Base-by-base conservation (phyloP, 345 rosid genomes). In the Erysimum cheiranthoides region DNA sequence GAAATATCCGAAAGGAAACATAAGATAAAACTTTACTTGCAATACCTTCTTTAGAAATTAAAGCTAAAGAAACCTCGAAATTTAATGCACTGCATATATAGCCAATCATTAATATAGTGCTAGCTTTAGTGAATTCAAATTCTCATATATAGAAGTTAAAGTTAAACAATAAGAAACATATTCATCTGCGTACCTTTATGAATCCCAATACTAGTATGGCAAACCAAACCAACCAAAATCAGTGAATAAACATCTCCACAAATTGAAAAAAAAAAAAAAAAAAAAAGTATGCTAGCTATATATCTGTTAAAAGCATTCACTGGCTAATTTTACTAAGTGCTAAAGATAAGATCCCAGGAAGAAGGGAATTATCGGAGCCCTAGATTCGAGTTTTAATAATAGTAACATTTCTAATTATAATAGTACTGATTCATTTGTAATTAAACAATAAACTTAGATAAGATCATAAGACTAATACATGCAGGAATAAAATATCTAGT, bases 1-100 rank as follows among this genome's bases (percentile, higher is more conserved):
- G 63, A 53, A 62, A 53, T 69, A 52, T 79, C 39, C 76, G 50
- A 36, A 77, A 12, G 30, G 3, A n/a, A 51, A 50, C 14, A 73
- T 61, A 61, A n/a, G 49, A 60, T 7, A 25, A 5, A 31, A 42
- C 14, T 4, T n/a, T n/a, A n/a, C n/a, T n/a, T n/a, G n/a, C n/a
- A n/a, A n/a, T n/a, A n/a, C n/a, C n/a, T n/a, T n/a, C n/a, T n/a
- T n/a, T n/a, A n/a, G n/a, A n/a, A n/a, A n/a, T n/a, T n/a, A n/a
- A n/a, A n/a, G n/a, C n/a, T n/a, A n/a, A n/a, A n/a, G n/a, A n/a
- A n/a, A n/a, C n/a, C 13, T 2, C 18, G 12, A 18, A 5, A 10
- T 32, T 14, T 6, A 10, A 35, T 35, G 35, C 43, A n/a, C n/a
- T n/a, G 9, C 51, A n/a, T n/a, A n/a, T n/a, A 27, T 27, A 69